Percentiles rank a stretch among this genome's conserved stretches.
Evolutionary conservation across 805 yeast genomes (phyloP).

Genomic region (Candida insectorum): DNA sequence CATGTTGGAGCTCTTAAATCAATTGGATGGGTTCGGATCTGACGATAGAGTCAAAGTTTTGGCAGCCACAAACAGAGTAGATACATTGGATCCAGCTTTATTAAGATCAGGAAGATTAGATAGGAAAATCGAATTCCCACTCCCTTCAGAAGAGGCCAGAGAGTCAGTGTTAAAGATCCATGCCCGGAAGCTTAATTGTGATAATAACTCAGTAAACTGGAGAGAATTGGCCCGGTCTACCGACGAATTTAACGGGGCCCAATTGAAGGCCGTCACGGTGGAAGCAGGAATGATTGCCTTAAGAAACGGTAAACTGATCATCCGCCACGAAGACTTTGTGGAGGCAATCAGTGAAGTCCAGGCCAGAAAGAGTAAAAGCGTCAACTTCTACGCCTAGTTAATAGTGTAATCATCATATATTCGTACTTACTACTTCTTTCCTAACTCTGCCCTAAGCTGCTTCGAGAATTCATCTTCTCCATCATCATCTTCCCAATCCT

Average conservation of each 20-base stretch:
- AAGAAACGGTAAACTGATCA: slow-evolving; percentile 86
- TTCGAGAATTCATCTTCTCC: slow-evolving; percentile 84
- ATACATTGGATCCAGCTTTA: slow-evolving; percentile 96
- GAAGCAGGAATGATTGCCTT: slow-evolving; percentile 99
- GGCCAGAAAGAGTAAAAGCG: slow-evolving; percentile 93
- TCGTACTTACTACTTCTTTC: slow-evolving; percentile 3
- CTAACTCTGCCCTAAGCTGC: slow-evolving; percentile 55
- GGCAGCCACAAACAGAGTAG: slow-evolving; percentile 98
- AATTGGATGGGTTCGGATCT: slow-evolving; percentile 89
- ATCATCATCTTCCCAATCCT: slow-evolving; percentile 97
- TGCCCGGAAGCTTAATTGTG: slow-evolving; percentile 94
- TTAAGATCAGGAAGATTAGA: slow-evolving; percentile 96
- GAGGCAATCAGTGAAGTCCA: slow-evolving; percentile 98
- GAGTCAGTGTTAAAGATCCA: slow-evolving; percentile 96
- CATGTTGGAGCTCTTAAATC: slow-evolving; percentile 47
- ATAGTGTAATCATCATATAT: not conserved
- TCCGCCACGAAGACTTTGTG: slow-evolving; percentile 95
- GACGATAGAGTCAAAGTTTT: slow-evolving; percentile 96
- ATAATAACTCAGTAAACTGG: slow-evolving; percentile 86
- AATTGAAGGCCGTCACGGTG: slow-evolving; percentile 95
- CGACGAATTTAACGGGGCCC: slow-evolving; percentile 99
- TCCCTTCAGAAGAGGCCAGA: slow-evolving; percentile 96
- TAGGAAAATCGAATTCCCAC: slow-evolving; percentile 96
- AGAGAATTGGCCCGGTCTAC: slow-evolving; percentile 96
- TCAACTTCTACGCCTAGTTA: slow-evolving; percentile 85